A percentile compares a stretch with the other conserved stretches of the same genome.
Conservation (phyloP, 2,329 filamentous ascomycete species). For the Shiraia sp. region DNA sequence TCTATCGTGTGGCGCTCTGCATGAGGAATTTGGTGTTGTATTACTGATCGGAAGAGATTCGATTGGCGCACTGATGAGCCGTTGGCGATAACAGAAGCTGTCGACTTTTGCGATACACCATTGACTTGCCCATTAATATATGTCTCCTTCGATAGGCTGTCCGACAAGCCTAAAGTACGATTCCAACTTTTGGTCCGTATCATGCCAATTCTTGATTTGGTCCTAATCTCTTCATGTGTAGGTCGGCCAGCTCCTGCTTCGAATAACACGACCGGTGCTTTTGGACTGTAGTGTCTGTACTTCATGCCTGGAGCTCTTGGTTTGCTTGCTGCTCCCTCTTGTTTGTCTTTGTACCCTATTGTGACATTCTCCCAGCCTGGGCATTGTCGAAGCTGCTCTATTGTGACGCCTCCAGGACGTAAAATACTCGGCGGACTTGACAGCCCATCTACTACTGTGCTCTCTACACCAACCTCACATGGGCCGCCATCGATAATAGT, state of each 20-base stretch:
- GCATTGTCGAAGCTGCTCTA: slow-evolving; percentile 75
- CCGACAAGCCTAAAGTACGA: slow-evolving; percentile 20
- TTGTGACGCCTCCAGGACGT: slow-evolving; percentile 81
- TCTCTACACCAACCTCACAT: slow-evolving; percentile 90
- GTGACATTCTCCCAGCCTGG: slow-evolving; percentile 79
- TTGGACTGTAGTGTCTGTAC: slow-evolving; percentile 96
- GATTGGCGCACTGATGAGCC: slow-evolving; percentile 14
- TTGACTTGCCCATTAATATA: slow-evolving; percentile 13
- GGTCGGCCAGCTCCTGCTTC: slow-evolving; percentile 57
- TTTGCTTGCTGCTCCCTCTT: slow-evolving; percentile 61
- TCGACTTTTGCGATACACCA: slow-evolving; percentile 5
- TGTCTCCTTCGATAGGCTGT: neutral
- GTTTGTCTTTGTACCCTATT: slow-evolving; percentile 76
- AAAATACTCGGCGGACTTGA: slow-evolving; percentile 79
- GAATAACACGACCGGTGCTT: slow-evolving; percentile 81
- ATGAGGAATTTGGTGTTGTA: slow-evolving; percentile 39
- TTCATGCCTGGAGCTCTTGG: slow-evolving; percentile 97
- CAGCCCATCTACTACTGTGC: slow-evolving; percentile 92
- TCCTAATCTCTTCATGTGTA: slow-evolving; percentile 31
- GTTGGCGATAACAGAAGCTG: neutral
- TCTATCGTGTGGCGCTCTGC: slow-evolving; percentile 23
- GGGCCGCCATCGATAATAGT: slow-evolving; percentile 87
- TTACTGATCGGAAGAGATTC: slow-evolving; percentile 41
- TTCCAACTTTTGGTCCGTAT: slow-evolving; percentile 41
- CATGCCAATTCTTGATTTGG: slow-evolving; percentile 44